phyloP scores from a whole-genome alignment of 225 moss, liverwort and hornwort species.

The Bryoerythrophyllum caledonicum region DNA sequence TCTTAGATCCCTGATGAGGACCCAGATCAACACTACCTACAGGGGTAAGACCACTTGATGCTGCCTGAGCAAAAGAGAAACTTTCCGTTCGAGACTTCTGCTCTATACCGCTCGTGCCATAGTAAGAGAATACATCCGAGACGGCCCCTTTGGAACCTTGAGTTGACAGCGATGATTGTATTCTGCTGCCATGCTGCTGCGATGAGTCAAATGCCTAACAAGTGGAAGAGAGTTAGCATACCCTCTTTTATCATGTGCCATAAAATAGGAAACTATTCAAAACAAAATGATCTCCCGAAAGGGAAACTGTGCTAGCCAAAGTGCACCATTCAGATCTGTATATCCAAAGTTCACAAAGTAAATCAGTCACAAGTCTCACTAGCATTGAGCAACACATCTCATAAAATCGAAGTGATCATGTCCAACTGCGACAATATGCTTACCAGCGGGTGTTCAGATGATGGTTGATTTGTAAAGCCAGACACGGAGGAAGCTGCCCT shows the following conservation, averaged over 20 bases:
- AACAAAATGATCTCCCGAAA: background rate
- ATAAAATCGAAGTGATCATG: conserved; percentile 4
- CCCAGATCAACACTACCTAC: conserved; percentile 22
- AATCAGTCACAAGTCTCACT: background rate
- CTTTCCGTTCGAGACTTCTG: conserved; percentile 15
- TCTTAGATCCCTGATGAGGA: conserved; percentile 23
- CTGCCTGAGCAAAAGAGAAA: conserved; percentile 27
- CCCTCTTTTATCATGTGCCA: background rate
- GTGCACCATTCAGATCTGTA: background rate
- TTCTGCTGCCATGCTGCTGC: conserved; percentile 26
- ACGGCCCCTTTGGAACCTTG: conserved; percentile 15
- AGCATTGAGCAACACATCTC: background rate
- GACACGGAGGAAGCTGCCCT: conserved; percentile 49
- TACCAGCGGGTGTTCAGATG: conserved; percentile 39
- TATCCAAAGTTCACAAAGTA: background rate
- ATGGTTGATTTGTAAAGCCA: conserved; percentile 27
- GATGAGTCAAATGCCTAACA: conserved; percentile 27
- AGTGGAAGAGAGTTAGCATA: conserved; percentile 18
- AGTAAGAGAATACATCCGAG: conserved; percentile 23
- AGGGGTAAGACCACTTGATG: conserved; percentile 17
- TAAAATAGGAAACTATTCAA: background rate
- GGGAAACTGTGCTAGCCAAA: background rate
- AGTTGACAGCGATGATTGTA: conserved; percentile 22
- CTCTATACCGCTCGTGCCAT: conserved; percentile 5
- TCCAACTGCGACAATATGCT: conserved; percentile 1